Evolutionary conservation across 192 early-diverging fungal species (phyloP), one percentile per base, ranked within the genome.

Genomic region (Rhizophagus clarus): DNA sequence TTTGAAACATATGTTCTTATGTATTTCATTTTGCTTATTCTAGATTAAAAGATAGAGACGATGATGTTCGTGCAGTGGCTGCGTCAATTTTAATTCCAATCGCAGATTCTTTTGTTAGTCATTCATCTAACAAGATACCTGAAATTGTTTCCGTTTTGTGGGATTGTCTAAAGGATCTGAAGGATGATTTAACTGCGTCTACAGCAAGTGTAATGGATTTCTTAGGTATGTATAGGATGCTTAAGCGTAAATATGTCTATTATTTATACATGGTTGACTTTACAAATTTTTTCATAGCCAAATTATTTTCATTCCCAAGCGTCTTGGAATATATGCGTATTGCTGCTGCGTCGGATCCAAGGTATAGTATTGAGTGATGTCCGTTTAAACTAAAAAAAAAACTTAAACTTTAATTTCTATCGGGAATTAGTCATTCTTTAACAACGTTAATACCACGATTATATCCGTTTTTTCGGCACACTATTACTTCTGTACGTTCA

Each of bases 391-490:
- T 26, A 28, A 3, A 31, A 29, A 60, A 61, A 74, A n/a, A 64
- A 28, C 15, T n/a, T n/a, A 66, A 70, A 22, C 17, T 37, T 34
- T 20, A 22, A 17, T 4, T 81, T 47, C 1, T 49, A 66, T 32
- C 5, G 49, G 14, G n/a, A 49, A 34, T n/a, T 20, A 85, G 83
- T 29, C 87, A 84, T 28, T 89, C 91, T 26, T 85, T 96, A 14
- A 75, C 86, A 0, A 86, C 88, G 42, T 85, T 97, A 14, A 90
- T 97, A n/a, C 96, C 97, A 8, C 89, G 94, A 15, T 86, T 99
- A 62, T 94, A 92, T 72, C 96, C 95, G n/a, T 98, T 98, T 82
- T 95, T 99, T 83, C 91, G 98, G 45, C 97, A 99, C 79, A 92
- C 95, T 0, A 94, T 98, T 49, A 88, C 89, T 2, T 88, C 89